Percentiles rank a stretch among this genome's conserved stretches.
Conservation (phyloP, 106 monocot species). For the Agapanthus africanus region DNA sequence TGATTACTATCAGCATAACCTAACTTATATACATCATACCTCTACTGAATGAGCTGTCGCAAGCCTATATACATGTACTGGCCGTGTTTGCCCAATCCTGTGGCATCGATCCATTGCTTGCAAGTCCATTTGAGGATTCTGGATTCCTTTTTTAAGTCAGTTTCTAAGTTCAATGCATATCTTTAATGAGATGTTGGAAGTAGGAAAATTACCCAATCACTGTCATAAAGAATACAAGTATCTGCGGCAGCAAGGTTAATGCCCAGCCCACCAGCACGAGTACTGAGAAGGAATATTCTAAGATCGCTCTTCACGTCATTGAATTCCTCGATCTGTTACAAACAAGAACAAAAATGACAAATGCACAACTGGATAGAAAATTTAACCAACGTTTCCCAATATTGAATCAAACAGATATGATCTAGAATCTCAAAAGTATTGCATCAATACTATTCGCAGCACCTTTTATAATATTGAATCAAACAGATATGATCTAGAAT, state of each 20-base stretch:
- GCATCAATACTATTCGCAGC: not conserved
- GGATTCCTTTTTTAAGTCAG: constrained; percentile 17
- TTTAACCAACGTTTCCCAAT: no score
- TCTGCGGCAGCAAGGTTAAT: constrained; percentile 96
- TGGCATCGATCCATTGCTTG: constrained; percentile 99
- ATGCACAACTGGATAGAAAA: not conserved
- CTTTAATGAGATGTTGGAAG: constrained; percentile 1
- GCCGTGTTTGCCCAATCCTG: constrained; percentile 86
- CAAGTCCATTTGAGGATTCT: constrained; percentile 99
- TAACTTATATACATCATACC: constrained; percentile 19
- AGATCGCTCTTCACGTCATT: constrained; percentile 61
- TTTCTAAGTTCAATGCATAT: not conserved
- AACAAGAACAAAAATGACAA: not conserved
- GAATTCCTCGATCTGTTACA: constrained; percentile 69
- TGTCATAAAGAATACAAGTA: constrained; percentile 97
- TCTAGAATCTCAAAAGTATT: not conserved
- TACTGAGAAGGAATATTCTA: constrained; percentile 77
- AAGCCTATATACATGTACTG: constrained; percentile 89
- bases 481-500: not conserved
- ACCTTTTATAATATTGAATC: no score
- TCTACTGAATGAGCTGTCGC: constrained; percentile 88
- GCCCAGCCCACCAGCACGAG: constrained; percentile 92
- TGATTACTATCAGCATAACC: no score
- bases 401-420: not conserved
- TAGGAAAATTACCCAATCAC: constrained; percentile 78